phyloP scores from a whole-genome alignment of 495 filamentous ascomycete species.

The Hapsidospora chrysogenum region DNA sequence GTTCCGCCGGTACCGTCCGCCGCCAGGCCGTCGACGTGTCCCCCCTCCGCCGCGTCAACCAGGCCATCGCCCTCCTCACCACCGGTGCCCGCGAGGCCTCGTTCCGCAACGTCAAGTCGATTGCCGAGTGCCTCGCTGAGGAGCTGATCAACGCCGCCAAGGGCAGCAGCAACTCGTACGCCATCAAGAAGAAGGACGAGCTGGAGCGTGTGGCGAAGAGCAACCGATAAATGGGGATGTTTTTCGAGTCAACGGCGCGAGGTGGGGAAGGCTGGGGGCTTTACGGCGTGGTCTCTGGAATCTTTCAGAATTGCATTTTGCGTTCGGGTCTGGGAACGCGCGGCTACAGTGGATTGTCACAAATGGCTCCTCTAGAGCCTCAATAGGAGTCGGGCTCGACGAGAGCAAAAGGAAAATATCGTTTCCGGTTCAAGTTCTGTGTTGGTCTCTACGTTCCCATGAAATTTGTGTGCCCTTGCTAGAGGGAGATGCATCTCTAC shows the following conservation, averaged over 20 bases:
- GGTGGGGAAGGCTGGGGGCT: not conserved
- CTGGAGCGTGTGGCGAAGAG: conserved; percentile 99
- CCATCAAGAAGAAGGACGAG: conserved; percentile 99
- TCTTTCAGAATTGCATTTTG: conserved; percentile 5
- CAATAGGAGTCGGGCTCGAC: conserved; percentile 3
- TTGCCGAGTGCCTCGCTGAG: conserved; percentile 95
- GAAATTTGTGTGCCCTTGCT: too few relatives aligned
- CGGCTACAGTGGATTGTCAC: conserved; percentile 3
- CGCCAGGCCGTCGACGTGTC: conserved; percentile 99
- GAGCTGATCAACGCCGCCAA: conserved; percentile 99
- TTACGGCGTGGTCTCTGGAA: conserved; percentile 3
- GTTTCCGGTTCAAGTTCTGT: too few relatives aligned
- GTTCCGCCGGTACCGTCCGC: conserved; percentile 96
- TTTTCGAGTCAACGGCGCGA: not conserved
- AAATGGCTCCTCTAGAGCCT: conserved; percentile 3
- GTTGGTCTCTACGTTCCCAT: too few relatives aligned
- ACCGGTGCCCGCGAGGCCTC: conserved; percentile 93
- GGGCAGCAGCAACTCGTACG: conserved; percentile 98
- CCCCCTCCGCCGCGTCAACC: conserved; percentile 97
- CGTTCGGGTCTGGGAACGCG: conserved; percentile 4
- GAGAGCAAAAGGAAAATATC: not conserved
- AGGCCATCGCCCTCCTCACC: conserved; percentile 93
- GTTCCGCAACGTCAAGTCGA: conserved; percentile 98
- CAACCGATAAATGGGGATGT: conserved; percentile 62
- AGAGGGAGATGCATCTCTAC: too few relatives aligned